Percentiles rank a stretch among this genome's conserved stretches.
Conservation (phyloP, 2,329 filamentous ascomycete species). For the Colletotrichum brevisporum region DNA sequence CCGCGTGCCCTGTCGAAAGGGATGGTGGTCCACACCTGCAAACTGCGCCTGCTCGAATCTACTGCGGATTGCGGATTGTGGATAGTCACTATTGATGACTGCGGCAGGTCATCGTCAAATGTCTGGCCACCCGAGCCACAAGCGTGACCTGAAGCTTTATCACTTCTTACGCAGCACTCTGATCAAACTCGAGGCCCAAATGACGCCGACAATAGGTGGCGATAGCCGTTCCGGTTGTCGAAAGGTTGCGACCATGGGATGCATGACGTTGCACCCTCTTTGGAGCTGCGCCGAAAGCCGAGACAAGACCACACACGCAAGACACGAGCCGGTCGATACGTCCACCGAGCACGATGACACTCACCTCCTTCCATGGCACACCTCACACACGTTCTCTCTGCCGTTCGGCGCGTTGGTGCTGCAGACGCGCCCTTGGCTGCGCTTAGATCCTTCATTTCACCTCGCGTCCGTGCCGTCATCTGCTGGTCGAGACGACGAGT, state of each 20-base stretch:
- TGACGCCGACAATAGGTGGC: conserved; percentile 25
- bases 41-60: conserved; percentile 17
- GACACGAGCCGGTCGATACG: conserved; percentile 26
- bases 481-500: too few relatives aligned
- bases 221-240: conserved; percentile 16
- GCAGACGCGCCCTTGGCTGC: conserved; percentile 10
- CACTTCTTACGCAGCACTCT: too few relatives aligned
- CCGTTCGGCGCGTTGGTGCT: not conserved
- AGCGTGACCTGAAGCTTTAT: too few relatives aligned
- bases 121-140: too few relatives aligned
- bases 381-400: conserved; percentile 17
- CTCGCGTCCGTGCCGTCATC: not conserved
- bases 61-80: not conserved
- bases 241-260: conserved; percentile 21
- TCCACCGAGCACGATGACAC: conserved; percentile 19
- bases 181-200: not conserved
- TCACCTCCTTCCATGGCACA: conserved; percentile 11
- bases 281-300: conserved; percentile 25
- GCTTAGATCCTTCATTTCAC: conserved; percentile 6
- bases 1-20: conserved; percentile 10
- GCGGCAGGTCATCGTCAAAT: not conserved
- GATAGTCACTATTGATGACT: not conserved
- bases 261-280: conserved; percentile 35
- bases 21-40: conserved; percentile 6
- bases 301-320: conserved; percentile 28